phyloP scores from a whole-genome alignment of 768 basidiomycete genomes.

The Hericium erinaceus region DNA sequence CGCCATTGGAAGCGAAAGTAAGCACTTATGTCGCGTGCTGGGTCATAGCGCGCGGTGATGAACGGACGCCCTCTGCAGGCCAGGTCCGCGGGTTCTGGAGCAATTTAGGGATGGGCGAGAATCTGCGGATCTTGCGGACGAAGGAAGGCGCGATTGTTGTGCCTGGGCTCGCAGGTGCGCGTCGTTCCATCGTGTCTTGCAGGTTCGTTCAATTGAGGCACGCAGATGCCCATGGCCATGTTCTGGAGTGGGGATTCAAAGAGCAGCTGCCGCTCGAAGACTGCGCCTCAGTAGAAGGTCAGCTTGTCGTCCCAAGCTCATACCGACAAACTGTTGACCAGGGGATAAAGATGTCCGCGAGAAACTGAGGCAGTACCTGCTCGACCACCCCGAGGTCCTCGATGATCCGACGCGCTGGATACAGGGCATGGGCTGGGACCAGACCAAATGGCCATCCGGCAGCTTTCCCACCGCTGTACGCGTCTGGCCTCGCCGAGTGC shows the following conservation, averaged over 20 bases:
- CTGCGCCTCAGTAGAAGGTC: constrained; percentile 52
- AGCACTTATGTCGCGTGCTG: constrained; percentile 1
- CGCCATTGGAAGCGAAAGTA: constrained; percentile 5
- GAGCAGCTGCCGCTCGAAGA: constrained; percentile 54
- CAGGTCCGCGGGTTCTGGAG: constrained; percentile 20
- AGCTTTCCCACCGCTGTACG: constrained; percentile 63
- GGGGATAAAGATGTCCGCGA: constrained; percentile 47
- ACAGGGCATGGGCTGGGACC: constrained; percentile 89
- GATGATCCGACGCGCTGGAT: constrained; percentile 59
- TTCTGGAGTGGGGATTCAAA: constrained; percentile 66
- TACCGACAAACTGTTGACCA: not conserved
- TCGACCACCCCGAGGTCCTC: constrained; percentile 44
- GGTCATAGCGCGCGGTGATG: too few relatives aligned
- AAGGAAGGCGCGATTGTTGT: constrained; percentile 41
- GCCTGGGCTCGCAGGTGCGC: constrained; percentile 62
- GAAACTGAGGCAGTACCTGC: constrained; percentile 49
- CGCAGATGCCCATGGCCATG: constrained; percentile 73
- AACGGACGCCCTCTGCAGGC: too few relatives aligned
- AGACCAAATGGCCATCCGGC: constrained; percentile 57
- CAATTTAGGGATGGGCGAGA: constrained; percentile 17
- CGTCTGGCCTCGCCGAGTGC: not conserved
- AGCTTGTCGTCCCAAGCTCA: constrained; percentile 1
- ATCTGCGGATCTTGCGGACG: constrained; percentile 15
- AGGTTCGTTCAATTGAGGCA: not conserved
- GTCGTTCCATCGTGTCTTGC: not conserved